Conservation (phyloP, 1,284 basidiomycete species). For the Caloboletus firmus region DNA sequence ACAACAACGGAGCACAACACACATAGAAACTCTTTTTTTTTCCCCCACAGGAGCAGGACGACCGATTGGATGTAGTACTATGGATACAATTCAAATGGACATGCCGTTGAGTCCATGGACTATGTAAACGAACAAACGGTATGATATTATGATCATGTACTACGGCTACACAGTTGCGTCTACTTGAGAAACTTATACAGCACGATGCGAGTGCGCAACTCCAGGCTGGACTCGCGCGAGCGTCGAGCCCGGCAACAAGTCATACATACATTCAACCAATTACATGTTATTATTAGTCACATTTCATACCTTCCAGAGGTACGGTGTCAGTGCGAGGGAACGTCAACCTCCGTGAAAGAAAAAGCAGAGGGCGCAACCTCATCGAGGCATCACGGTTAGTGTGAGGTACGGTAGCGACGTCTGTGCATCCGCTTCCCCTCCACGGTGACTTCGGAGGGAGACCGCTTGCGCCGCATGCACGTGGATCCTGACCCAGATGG, state of each 20-base stretch:
- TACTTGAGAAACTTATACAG: background rate
- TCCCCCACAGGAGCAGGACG: too few relatives aligned
- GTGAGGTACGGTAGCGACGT: slow-evolving; percentile 14
- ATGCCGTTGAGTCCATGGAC: too few relatives aligned
- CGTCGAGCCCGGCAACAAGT: slow-evolving; percentile 10
- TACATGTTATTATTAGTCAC: background rate
- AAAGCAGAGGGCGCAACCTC: background rate
- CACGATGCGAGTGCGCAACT: background rate
- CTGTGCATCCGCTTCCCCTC: slow-evolving; percentile 22
- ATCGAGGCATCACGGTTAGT: slow-evolving; percentile 8
- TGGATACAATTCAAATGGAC: too few relatives aligned
- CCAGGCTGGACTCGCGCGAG: slow-evolving; percentile 9
- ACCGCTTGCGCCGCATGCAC: slow-evolving; percentile 18
- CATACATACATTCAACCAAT: background rate
- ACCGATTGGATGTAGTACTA: too few relatives aligned
- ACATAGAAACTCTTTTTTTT: too few relatives aligned
- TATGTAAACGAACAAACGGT: too few relatives aligned
- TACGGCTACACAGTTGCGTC: slow-evolving; percentile 9
- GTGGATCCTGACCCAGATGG: slow-evolving; percentile 14
- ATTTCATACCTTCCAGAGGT: slow-evolving; percentile 11
- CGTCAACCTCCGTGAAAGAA: background rate
- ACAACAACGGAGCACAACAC: too few relatives aligned
- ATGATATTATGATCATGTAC: background rate
- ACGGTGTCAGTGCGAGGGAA: background rate
- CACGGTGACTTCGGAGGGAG: background rate